Base-by-base conservation (phyloP, 345 rosid species). In the Eucalyptus polyanthemos region DNA sequence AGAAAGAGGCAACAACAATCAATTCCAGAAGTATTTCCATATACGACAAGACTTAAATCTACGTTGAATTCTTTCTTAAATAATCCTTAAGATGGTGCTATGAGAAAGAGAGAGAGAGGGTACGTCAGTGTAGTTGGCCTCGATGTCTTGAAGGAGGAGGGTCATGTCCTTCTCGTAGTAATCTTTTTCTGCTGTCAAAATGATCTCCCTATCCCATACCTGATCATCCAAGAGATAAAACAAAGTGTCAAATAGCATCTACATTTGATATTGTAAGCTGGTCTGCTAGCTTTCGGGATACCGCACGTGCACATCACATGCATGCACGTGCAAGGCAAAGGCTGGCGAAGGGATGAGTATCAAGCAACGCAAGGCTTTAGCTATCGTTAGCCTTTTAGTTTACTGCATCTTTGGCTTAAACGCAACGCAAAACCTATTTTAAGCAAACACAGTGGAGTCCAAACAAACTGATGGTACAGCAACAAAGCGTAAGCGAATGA, bases 161-260 rank as follows among this genome's bases (percentile, higher is more conserved):
- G 93, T 95, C 95, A 94, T 89, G 92, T 97, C 93, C 67, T 96
- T 95, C 29, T 94, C 96, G 25, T 97, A 95, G 92, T 93, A 95
- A 86, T 97, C 98, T 83, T 92, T 90, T 3, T 95, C 91, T 89
- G 99, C 97, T 80, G 96, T 93, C 7, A 95, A 96, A 60, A 97
- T 93, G 60, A 97, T 96, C 92, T 97, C 99, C 93, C 98, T 95
- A 29, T 97, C 99, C 99, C 99, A 97, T 42, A 97, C 98, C 99
- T 67, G 17, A 17, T 42, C 54, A 31, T 40, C 24, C 19, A 58
- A 24, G 27, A 86, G 80, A 16, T 7, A 2, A 15, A 22, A 15
- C 58, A 44, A 83, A 6, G 13, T 8, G 85, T 51, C 21, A 40
- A 6, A 76, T 42, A 22, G 29, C 85, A 40, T 72, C 81, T 34